Percentiles rank a stretch among this genome's conserved stretches.
These are phyloP conservation scores for Prunus padus DNA, from an alignment of 306 rosid genomes.

Conservation along the genomic window DNA sequence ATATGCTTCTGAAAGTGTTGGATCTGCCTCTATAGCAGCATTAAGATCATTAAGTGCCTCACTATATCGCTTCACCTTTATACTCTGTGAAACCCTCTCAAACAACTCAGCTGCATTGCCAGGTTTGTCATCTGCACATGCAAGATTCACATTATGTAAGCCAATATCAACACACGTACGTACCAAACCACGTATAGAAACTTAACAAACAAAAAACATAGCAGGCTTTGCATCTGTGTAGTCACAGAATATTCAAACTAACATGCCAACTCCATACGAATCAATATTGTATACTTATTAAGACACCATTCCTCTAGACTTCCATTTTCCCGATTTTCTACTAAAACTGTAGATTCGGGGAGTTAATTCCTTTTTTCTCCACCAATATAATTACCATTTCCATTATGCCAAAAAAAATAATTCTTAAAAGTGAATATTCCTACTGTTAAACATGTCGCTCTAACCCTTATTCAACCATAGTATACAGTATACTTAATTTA, in stretches of 20 bases:
- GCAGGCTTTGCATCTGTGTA: background rate
- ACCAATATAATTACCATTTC: background rate
- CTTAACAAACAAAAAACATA: background rate
- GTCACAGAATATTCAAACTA: constrained; percentile 4
- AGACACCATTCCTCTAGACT: background rate
- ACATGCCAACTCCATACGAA: constrained; percentile 1
- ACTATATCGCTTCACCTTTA: constrained; percentile 73
- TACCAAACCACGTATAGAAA: constrained; percentile 13
- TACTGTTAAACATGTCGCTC: background rate
- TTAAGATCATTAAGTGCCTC: constrained; percentile 95
- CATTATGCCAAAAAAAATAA: background rate
- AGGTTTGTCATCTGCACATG: constrained; percentile 54
- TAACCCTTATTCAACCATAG: background rate
- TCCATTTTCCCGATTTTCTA: constrained; percentile 7
- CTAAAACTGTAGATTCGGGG: background rate
- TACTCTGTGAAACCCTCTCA: constrained; percentile 71
- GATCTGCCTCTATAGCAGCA: constrained; percentile 94
- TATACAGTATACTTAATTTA: background rate
- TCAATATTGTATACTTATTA: background rate
- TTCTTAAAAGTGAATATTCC: background rate
- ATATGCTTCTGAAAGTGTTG: constrained; percentile 86
- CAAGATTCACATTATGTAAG: constrained; percentile 5
- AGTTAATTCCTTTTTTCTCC: background rate
- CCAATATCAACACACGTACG: constrained; percentile 6
- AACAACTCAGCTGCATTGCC: constrained; percentile 80